Percentiles rank a stretch among this genome's conserved stretches.
These are phyloP conservation scores for Straminergon stramineum DNA, from an alignment of 225 moss, liverwort and hornwort genomes.

Conservation along the genomic window DNA sequence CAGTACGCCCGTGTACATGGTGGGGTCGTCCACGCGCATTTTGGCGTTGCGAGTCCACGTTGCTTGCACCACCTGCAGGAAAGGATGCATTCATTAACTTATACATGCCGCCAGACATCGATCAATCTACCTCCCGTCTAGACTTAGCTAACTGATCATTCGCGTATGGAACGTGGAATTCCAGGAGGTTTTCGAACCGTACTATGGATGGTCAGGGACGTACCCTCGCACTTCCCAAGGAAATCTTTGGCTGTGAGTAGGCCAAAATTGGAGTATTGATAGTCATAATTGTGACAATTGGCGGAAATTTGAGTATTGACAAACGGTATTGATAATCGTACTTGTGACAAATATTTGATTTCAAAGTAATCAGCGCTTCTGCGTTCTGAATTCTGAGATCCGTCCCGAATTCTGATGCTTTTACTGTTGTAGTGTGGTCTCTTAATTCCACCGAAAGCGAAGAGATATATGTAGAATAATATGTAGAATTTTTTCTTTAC, in stretches of 20 bases:
- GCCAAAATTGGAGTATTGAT: background rate
- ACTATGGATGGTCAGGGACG: background rate
- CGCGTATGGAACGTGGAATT: background rate
- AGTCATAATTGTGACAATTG: too few species aligned
- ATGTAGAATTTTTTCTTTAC: background rate
- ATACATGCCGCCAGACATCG: background rate
- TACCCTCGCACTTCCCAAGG: background rate
- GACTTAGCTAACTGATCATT: background rate
- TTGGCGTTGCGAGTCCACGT: constrained; percentile 23
- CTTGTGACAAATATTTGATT: background rate
- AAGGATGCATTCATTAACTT: background rate
- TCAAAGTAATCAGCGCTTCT: background rate
- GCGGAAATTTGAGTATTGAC: too few species aligned
- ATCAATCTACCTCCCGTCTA: background rate
- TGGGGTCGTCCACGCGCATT: constrained; percentile 13
- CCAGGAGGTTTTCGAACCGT: background rate
- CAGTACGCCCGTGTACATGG: constrained; percentile 28
- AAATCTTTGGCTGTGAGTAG: background rate
- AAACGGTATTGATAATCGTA: background rate
- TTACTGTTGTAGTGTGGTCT: background rate
- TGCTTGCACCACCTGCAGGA: constrained; percentile 24
- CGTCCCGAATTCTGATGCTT: background rate
- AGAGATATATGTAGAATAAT: background rate
- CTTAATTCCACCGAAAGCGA: background rate
- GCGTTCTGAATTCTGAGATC: too few species aligned